Evolutionary conservation across 192 early-diverging fungal species (phyloP), one percentile per base, ranked within the genome.

Genomic region (Piromyces sp.): DNA sequence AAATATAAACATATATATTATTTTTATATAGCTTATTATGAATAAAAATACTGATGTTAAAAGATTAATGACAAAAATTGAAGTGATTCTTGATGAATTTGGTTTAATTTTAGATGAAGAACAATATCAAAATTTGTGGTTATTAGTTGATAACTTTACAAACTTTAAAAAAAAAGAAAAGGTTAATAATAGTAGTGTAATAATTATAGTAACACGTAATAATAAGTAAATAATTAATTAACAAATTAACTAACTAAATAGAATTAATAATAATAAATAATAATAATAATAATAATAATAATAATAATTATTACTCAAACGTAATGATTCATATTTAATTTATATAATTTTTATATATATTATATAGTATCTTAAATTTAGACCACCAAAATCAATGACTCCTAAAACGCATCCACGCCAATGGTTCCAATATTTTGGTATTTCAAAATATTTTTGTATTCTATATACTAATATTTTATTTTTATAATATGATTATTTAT

Each of bases 81-180:
- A 22, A 11, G 80, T 29, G 84, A 6, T 51, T 15, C 19, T 83
- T n/a, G 79, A 84, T 29, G 83, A 84, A 30, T 82, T 82, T 37
- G 79, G 83, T 28, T 38, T 99, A 85, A 91, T 94, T 17, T 83
- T 99, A 6, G 94, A 97, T 80, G 93, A 96, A 84, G 90, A 93
- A 80, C 97, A 99, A 84, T 99, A 96, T 84, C 86, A 88, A 1
- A 95, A 94, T 79, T 88, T 91, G 1, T 85, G 98, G 81, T 82
- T 93, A 29, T 89, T 99, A 83, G 88, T 95, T 36, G 92, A 93
- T 15, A 84, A 94, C 12, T 96, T 99, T 84, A 93, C 96, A 83
- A 90, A 91, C 0, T 94, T 93, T 58, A 87, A 95, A 81, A 92
- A 91, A 51, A 88, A 94, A 82, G 90, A 96, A 82, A 88, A 92